Conservation (phyloP, 2,329 filamentous ascomycete genomes). For the Claviceps digitariae region DNA sequence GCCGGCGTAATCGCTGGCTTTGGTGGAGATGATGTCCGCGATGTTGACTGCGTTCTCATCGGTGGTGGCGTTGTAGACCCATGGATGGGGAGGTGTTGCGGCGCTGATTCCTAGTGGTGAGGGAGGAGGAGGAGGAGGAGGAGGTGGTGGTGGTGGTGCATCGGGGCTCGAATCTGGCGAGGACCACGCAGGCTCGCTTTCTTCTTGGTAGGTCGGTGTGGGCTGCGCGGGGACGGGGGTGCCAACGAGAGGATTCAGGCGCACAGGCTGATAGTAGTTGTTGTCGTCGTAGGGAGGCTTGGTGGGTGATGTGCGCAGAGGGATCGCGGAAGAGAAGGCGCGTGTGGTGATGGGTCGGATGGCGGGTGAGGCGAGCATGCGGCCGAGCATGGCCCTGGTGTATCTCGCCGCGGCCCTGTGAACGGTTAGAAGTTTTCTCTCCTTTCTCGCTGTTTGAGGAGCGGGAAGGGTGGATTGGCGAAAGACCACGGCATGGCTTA, state of each 20-base stretch:
- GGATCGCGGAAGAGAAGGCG: slow-evolving; percentile 20
- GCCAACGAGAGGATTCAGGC: slow-evolving; percentile 20
- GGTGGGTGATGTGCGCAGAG: slow-evolving; percentile 12
- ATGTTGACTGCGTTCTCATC: slow-evolving; percentile 21
- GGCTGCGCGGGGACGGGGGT: slow-evolving; percentile 11
- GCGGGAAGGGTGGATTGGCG: not conserved
- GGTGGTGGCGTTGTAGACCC: slow-evolving; percentile 10
- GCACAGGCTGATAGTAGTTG: slow-evolving; percentile 5
- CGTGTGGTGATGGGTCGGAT: slow-evolving; percentile 10
- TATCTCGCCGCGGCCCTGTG: slow-evolving; percentile 16
- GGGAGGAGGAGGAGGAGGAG: slow-evolving; percentile 8
- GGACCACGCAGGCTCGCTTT: slow-evolving; percentile 6
- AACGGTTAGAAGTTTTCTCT: not conserved
- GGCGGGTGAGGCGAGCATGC: slow-evolving; percentile 13
- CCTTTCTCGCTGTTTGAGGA: not conserved
- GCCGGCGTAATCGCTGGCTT: slow-evolving; percentile 12
- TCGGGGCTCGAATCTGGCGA: slow-evolving; percentile 6
- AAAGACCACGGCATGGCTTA: not conserved
- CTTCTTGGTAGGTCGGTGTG: slow-evolving; percentile 1
- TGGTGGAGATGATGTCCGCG: slow-evolving; percentile 21
- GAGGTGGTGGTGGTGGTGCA: slow-evolving; percentile 8
- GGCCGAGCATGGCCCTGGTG: slow-evolving; percentile 19
- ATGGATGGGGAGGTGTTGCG: not conserved
- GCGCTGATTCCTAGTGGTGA: not conserved
- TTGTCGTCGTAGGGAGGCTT: not conserved